Conservation (phyloP, 345 rosid species). For the Aurinia saxatilis region DNA sequence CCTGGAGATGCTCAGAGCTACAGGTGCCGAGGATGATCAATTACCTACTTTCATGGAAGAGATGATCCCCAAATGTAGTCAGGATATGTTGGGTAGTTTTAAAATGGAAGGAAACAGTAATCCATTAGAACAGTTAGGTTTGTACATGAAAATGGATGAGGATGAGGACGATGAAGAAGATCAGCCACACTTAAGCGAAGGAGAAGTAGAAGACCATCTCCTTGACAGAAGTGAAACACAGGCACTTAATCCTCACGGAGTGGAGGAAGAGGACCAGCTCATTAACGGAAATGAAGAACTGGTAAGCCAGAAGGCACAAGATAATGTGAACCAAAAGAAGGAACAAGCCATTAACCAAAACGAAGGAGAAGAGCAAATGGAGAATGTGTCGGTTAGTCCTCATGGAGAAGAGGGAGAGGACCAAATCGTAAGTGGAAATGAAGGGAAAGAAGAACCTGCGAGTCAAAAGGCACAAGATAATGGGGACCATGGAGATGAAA, state of each 20-base stretch:
- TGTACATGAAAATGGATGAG: constrained; percentile 67
- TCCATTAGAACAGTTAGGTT: constrained; percentile 74
- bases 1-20: constrained; percentile 63
- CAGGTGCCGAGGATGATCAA: constrained; percentile 36
- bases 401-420: constrained; percentile 4
- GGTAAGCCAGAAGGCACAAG: background rate
- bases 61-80: constrained; percentile 42
- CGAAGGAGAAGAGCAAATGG: constrained; percentile 2
- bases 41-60: constrained; percentile 48
- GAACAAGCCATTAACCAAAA: background rate
- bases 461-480: constrained; percentile 1
- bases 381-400: background rate
- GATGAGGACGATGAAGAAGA: constrained; percentile 61
- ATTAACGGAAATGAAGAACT: background rate
- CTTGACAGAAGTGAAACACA: background rate
- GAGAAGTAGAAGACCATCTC: constrained; percentile 19
- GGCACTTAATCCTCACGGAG: background rate
- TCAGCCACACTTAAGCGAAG: constrained; percentile 29
- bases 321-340: background rate
- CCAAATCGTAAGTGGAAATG: background rate
- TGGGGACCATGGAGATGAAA: background rate
- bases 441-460: background rate
- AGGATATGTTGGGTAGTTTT: constrained; percentile 55
- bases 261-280: background rate
- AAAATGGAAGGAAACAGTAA: constrained; percentile 58